A percentile compares a stretch with the other conserved stretches of the same genome.
Conservation (phyloP, 148 eudicot species). For the Camellia sinensis region DNA sequence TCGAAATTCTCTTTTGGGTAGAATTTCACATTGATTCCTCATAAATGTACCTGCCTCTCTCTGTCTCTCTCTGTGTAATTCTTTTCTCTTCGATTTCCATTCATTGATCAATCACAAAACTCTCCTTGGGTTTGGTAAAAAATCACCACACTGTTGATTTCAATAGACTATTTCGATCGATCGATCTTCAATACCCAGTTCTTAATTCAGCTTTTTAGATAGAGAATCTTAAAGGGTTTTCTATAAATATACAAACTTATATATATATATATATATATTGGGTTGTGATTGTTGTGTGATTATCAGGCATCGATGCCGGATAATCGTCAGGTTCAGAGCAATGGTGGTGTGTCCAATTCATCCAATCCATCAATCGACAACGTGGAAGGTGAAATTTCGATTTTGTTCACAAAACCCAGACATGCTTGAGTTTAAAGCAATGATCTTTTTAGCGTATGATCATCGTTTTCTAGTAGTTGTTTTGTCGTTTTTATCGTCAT, state of each 20-base stretch:
- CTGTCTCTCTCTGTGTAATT: neutral
- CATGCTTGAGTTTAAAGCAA: conserved; percentile 15
- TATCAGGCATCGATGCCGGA: conserved; percentile 49
- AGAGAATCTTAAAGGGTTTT: conserved; percentile 14
- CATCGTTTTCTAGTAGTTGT: neutral
- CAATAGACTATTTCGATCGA: neutral
- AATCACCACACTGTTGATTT: neutral
- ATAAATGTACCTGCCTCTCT: neutral
- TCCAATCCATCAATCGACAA: conserved; percentile 27
- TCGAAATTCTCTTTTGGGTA: neutral
- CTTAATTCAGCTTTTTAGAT: neutral
- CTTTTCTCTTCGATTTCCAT: neutral
- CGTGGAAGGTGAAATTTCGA: conserved; percentile 42
- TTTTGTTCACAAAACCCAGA: neutral
- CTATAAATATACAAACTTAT: neutral
- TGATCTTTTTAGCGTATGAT: conserved; percentile 10
- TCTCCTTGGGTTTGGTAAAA: conserved; percentile 1
- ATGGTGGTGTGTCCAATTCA: conserved; percentile 34
- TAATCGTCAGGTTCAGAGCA: conserved; percentile 42
- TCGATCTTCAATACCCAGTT: neutral
- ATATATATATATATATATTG: neutral
- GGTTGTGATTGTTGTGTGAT: neutral
- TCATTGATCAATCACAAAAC: conserved; percentile 5
- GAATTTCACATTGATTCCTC: conserved; percentile 14
- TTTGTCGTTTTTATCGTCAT: neutral